A percentile compares a stretch with the other conserved stretches of the same genome.
Evolutionary conservation across 257 asterid species (phyloP).

Genomic region (Solanum microdontum): DNA sequence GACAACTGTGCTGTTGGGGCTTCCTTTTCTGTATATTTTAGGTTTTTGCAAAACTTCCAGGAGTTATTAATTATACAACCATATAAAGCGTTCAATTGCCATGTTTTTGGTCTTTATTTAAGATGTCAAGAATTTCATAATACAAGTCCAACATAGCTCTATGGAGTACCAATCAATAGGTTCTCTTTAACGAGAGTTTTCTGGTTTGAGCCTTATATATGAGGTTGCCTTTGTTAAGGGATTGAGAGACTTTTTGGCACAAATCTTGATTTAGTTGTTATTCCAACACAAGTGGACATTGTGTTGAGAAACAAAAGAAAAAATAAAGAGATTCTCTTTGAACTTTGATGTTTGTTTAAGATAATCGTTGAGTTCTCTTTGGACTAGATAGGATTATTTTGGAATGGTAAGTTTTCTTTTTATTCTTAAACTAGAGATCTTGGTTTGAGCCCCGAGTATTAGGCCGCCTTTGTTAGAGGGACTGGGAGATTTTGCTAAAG

Average conservation of each 20-base stretch:
- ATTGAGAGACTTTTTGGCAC: neutral
- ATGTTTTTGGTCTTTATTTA: neutral
- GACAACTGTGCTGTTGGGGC: neutral
- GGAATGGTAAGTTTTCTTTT: neutral
- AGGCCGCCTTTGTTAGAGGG: too few relatives aligned
- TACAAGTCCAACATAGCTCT: neutral
- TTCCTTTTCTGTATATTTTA: neutral
- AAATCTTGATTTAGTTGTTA: neutral
- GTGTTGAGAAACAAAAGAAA: too few relatives aligned
- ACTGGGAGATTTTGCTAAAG: too few relatives aligned
- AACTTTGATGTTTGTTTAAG: too few relatives aligned
- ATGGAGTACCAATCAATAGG: neutral
- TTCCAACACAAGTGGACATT: neutral
- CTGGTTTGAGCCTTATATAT: accelerated
- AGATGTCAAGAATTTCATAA: neutral
- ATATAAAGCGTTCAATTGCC: neutral
- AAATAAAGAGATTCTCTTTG: too few relatives aligned
- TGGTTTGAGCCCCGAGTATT: too few relatives aligned
- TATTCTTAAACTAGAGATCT: too few relatives aligned
- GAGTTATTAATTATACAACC: neutral
- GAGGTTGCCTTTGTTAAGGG: neutral
- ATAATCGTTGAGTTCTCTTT: neutral
- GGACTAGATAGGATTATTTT: neutral
- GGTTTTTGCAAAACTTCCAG: neutral
- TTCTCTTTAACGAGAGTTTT: neutral